phyloP scores from a whole-genome alignment of 495 filamentous ascomycete species.

The Cetradonia linearis region DNA sequence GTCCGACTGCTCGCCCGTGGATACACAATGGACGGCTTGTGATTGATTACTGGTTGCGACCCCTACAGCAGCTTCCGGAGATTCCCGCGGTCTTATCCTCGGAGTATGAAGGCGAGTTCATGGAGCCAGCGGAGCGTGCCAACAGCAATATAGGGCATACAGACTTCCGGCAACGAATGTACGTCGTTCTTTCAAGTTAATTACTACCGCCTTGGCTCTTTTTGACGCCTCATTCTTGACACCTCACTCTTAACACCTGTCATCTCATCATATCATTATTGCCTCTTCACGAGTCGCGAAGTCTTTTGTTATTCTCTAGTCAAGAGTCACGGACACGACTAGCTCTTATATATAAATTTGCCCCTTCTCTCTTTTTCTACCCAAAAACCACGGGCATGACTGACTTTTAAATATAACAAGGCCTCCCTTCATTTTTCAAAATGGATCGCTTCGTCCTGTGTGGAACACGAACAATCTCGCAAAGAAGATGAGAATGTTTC shows the following conservation, averaged over 20 bases:
- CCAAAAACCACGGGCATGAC: background rate
- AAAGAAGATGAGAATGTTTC: background rate
- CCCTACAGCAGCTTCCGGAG: background rate
- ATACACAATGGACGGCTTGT: background rate
- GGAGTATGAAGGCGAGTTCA: constrained; percentile 8
- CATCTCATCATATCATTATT: background rate
- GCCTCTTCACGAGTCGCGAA: background rate
- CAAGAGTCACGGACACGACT: background rate
- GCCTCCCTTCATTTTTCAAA: background rate
- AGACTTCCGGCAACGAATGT: constrained; percentile 9
- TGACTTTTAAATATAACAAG: background rate
- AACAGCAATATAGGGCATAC: background rate
- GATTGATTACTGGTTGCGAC: constrained; percentile 6
- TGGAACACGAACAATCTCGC: background rate
- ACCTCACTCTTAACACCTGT: background rate
- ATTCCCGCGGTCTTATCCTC: constrained; percentile 3
- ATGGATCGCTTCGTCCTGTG: background rate
- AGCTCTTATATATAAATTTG: background rate
- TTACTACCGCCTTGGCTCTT: too few relatives aligned
- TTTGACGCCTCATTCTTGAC: background rate
- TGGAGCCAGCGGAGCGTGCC: constrained; percentile 4
- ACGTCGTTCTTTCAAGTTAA: background rate
- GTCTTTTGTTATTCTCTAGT: background rate
- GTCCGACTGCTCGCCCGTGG: background rate
- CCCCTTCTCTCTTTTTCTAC: background rate